Conservation (phyloP, 2,329 filamentous ascomycete genomes). For the Aspergillus pseudoglaucus region DNA sequence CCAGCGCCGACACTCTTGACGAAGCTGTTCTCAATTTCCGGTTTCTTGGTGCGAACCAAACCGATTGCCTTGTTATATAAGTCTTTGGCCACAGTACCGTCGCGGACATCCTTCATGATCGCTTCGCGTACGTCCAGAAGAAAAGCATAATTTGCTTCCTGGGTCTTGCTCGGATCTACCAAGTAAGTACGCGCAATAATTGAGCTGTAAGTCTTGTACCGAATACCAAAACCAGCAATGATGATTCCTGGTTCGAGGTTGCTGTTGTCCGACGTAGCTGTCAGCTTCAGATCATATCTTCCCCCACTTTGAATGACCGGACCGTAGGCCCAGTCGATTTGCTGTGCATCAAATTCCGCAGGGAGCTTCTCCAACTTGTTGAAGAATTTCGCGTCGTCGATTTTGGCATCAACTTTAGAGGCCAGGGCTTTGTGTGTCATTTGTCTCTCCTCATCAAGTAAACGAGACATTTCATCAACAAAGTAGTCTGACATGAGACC, state of each 20-base stretch:
- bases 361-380: slow-evolving; percentile 75
- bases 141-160: slow-evolving; percentile 90
- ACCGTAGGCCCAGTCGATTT: slow-evolving; percentile 90
- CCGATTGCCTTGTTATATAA: slow-evolving; percentile 81
- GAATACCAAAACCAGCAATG: slow-evolving; percentile 80
- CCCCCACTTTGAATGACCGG: slow-evolving; percentile 92
- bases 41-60: slow-evolving; percentile 81
- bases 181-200: slow-evolving; percentile 89
- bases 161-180: slow-evolving; percentile 92
- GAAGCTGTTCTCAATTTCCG: slow-evolving; percentile 91
- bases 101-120: slow-evolving; percentile 84
- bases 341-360: slow-evolving; percentile 74
- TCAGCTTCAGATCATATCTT: slow-evolving; percentile 83
- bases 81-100: slow-evolving; percentile 80
- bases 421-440: slow-evolving; percentile 82
- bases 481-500: slow-evolving; percentile 95
- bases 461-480: slow-evolving; percentile 94
- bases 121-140: slow-evolving; percentile 76
- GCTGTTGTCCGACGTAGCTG: slow-evolving; percentile 71
- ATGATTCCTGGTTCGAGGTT: slow-evolving; percentile 88
- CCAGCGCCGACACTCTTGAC: slow-evolving; percentile 86
- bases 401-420: slow-evolving; percentile 82
- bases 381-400: slow-evolving; percentile 93
- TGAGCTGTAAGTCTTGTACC: slow-evolving; percentile 94
- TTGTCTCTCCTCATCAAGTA: slow-evolving; percentile 94